Conservation (phyloP, 768 basidiomycete species). For the Lentinula sp. region DNA sequence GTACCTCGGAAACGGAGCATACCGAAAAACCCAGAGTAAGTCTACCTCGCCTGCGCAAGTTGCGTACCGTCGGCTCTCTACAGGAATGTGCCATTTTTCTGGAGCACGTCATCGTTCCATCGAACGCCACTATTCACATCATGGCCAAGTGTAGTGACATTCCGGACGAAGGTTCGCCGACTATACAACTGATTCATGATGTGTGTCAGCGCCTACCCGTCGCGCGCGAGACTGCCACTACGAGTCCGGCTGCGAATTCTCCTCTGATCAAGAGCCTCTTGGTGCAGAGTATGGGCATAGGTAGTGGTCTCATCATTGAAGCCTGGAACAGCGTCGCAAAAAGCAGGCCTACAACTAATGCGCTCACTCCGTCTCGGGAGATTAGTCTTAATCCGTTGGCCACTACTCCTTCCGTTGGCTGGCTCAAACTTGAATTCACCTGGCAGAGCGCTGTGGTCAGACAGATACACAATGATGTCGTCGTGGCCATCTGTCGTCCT, state of each 20-base stretch:
- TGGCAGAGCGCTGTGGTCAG: slow-evolving; percentile 15
- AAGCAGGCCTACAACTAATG: neutral
- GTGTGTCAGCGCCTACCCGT: neutral
- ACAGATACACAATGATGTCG: slow-evolving; percentile 6
- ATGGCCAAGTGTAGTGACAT: slow-evolving; percentile 8
- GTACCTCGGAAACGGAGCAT: slow-evolving; percentile 10
- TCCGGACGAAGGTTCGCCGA: neutral
- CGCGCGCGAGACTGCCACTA: neutral
- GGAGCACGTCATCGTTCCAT: slow-evolving; percentile 16
- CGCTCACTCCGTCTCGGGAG: neutral
- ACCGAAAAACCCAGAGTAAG: slow-evolving; percentile 7
- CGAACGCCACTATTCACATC: slow-evolving; percentile 10
- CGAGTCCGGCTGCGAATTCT: neutral
- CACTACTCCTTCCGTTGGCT: slow-evolving; percentile 6
- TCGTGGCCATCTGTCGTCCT: slow-evolving; percentile 16
- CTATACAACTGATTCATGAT: slow-evolving; percentile 1
- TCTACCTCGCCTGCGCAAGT: slow-evolving; percentile 16
- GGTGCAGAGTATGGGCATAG: neutral
- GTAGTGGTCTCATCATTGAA: slow-evolving; percentile 3
- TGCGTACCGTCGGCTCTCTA: slow-evolving; percentile 15
- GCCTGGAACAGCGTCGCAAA: slow-evolving; percentile 8
- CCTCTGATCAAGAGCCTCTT: neutral
- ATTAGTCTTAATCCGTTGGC: slow-evolving; percentile 7
- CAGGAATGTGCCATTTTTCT: slow-evolving; percentile 20
- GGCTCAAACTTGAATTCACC: slow-evolving; percentile 16